A percentile compares a stretch with the other conserved stretches of the same genome.
Conservation (phyloP, 2,329 filamentous ascomycete species). For the Massarina eburnea region DNA sequence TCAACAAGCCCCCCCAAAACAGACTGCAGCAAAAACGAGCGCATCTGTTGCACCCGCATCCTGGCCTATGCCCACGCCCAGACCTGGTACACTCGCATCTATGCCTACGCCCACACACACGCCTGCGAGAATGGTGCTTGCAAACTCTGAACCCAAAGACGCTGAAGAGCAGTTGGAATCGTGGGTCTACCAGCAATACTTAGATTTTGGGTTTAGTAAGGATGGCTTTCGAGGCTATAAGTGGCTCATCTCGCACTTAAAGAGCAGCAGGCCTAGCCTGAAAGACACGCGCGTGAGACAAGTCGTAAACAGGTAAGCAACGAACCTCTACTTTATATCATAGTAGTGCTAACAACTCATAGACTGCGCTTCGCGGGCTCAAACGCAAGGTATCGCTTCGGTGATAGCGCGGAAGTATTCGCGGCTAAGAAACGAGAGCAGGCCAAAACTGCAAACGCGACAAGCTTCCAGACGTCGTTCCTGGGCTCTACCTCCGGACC, state of each 20-base stretch:
- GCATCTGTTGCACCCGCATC: not conserved
- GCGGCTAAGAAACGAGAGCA: not conserved
- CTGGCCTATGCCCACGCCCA: not conserved
- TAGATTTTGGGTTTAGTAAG: not conserved
- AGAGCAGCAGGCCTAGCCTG: not conserved
- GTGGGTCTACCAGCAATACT: not conserved
- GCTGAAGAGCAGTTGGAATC: not conserved
- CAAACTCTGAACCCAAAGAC: not conserved
- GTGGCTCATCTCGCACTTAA: not conserved
- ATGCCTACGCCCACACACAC: not conserved
- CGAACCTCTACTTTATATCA: not conserved
- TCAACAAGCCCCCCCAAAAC: not conserved
- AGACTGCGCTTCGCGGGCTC: not conserved
- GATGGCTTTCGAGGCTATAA: constrained; percentile 3
- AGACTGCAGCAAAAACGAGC: not conserved
- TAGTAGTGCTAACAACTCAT: not conserved
- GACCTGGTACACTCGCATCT: not conserved
- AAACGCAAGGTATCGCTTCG: not conserved
- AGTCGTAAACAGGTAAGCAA: not conserved
- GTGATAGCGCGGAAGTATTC: not conserved
- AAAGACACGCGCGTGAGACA: not conserved
- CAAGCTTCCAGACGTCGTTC: no score
- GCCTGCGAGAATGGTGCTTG: not conserved
- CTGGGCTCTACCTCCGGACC: not conserved
- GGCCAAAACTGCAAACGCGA: not conserved